Base-by-base conservation (phyloP, 805 yeast genomes). In the Pichia cabralensis region DNA sequence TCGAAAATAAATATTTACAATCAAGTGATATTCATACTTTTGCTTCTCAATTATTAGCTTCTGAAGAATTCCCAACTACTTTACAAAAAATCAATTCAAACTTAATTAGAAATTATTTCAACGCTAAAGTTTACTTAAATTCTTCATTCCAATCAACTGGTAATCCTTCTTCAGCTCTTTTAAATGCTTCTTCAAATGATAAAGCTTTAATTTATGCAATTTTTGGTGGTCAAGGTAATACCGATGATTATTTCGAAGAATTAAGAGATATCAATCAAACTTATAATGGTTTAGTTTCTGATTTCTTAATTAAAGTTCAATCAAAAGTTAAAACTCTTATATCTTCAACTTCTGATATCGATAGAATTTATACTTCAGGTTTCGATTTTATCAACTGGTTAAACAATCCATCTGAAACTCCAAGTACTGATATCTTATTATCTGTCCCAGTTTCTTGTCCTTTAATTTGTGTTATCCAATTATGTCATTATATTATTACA, bases 211-310 rank as follows among this genome's bases (percentile, higher is more conserved):
- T 88, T 37, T 75, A 71, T 40, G 95, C 96, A 44, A 76, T 92
- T 47, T 92, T 89, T 52, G 98, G 99, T 57, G 99, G 99, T 53
- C 99, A 92, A 67, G 99, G 99, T 62, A 89, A 85, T 66, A 79
- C 94, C 34, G 97, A 92, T 56, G 96, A 92, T 58, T 92, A 85
- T 67, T 92, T 92, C 50, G 96, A 88, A 57, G 99, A 92, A 67
- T 73, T 92, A 56, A 77, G 95, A 58, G 94, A 85, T 45, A 58
- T 88, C 40, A 80, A 82, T 66, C 64, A 73, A 44, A 69, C 77
- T 39, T 92, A 92, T 67, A 69, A 77, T 45, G 82, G 83, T 19
- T 66, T 89, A 43, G 65, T 86, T 36, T 60, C 69, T 17, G 89
- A 80, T 49, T 74, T 89, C 48, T 69, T 92, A 48, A 61, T 65